Conservation (phyloP, 805 yeast species). For the Saccharomycopsis sp. region DNA sequence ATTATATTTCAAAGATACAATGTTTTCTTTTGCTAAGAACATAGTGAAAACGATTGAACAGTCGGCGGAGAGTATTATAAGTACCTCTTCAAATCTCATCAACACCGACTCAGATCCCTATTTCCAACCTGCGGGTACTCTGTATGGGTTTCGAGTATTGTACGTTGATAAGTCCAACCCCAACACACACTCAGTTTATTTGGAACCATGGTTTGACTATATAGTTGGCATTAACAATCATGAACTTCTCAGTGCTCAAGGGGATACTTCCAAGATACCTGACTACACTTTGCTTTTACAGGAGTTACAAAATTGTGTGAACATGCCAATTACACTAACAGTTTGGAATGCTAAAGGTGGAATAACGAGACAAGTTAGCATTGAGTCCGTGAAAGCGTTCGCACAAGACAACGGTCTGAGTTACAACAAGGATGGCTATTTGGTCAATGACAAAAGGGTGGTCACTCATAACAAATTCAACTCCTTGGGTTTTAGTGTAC, state of each 20-base stretch:
- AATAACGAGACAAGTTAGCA: constrained; percentile 32
- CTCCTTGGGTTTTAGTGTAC: constrained; percentile 57
- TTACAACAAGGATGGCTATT: constrained; percentile 26
- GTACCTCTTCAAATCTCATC: constrained; percentile 17
- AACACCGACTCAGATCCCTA: constrained; percentile 27
- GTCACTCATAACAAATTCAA: constrained; percentile 33
- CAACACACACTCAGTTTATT: constrained; percentile 40
- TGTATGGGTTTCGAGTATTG: constrained; percentile 51
- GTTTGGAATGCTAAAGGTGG: constrained; percentile 92
- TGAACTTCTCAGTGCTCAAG: constrained; percentile 31
- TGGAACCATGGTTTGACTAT: constrained; percentile 85
- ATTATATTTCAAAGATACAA: no score
- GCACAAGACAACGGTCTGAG: constrained; percentile 16
- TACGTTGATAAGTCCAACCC: constrained; percentile 36
- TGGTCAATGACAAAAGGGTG: constrained; percentile 13
- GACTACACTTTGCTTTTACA: constrained; percentile 36
- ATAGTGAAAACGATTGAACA: constrained; percentile 48
- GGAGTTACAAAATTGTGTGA: constrained; percentile 35
- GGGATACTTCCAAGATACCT: constrained; percentile 26
- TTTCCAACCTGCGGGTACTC: constrained; percentile 28
- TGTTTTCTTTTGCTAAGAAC: constrained; percentile 49
- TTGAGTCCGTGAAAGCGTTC: constrained; percentile 23
- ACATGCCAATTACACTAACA: constrained; percentile 40
- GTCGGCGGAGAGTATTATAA: constrained; percentile 32
- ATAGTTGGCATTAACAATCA: constrained; percentile 73